Evolutionary conservation across 2,329 filamentous ascomycete species (phyloP).

Genomic region (Aspergillus terreus): DNA sequence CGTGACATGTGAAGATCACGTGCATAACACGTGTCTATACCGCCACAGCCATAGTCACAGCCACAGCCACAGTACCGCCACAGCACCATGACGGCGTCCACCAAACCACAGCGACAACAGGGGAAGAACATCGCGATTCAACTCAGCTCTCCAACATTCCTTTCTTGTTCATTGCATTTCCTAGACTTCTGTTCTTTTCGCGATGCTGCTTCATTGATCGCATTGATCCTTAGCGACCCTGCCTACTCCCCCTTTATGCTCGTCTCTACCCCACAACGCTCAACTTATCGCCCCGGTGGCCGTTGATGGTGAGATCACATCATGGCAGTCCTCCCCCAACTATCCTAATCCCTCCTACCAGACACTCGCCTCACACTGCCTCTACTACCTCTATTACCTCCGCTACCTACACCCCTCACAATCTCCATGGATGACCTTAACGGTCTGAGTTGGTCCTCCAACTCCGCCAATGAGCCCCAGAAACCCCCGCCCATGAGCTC

Average conservation of each 20-base stretch:
- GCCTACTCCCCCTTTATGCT: background rate
- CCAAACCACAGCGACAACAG: no score
- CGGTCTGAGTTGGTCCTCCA: slow-evolving; percentile 44
- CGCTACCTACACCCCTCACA: slow-evolving; percentile 5
- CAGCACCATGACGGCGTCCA: no score
- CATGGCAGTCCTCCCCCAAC: slow-evolving; percentile 15
- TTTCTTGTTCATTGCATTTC: no score
- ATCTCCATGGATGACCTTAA: slow-evolving; percentile 46
- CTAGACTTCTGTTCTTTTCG: background rate
- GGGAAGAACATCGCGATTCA: no score
- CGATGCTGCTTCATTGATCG: background rate
- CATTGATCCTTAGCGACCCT: background rate
- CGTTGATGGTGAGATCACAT: slow-evolving; percentile 17
- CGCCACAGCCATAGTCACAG: no score
- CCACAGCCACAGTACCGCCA: no score
- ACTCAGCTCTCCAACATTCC: no score
- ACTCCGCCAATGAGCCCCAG: slow-evolving; percentile 26
- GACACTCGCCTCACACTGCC: slow-evolving; percentile 9
- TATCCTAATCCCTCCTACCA: slow-evolving; percentile 20
- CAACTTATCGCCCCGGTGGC: slow-evolving; percentile 10
- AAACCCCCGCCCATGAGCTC: slow-evolving; percentile 38
- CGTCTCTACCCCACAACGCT: slow-evolving; percentile 1
- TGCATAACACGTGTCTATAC: no score
- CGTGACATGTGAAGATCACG: no score
- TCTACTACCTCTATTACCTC: background rate